phyloP scores from a whole-genome alignment of 2,329 filamentous ascomycete genomes.

The Plectosphaerella cucumerina region DNA sequence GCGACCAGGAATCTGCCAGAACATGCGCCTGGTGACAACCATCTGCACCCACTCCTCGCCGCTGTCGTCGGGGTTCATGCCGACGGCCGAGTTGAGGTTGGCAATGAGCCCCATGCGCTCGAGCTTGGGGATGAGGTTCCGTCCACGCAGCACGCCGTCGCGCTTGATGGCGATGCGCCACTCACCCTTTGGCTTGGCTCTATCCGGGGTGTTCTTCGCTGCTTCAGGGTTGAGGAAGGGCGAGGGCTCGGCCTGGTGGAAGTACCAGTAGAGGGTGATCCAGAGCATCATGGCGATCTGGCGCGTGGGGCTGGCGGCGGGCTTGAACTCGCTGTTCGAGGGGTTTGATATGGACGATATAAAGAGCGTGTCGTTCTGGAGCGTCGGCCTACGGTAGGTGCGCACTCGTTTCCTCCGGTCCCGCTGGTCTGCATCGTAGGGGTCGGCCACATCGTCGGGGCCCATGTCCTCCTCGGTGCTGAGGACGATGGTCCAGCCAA shows the following conservation, averaged over 20 bases:
- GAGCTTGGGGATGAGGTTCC: conserved; percentile 81
- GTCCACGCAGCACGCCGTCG: conserved; percentile 83
- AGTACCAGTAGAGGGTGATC: conserved; percentile 95
- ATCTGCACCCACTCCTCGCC: conserved; percentile 69
- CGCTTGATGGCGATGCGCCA: conserved; percentile 82
- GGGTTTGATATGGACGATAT: conserved; percentile 90
- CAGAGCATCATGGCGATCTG: conserved; percentile 97
- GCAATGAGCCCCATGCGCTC: conserved; percentile 88
- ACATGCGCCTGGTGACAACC: conserved; percentile 76
- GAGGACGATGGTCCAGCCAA: conserved; percentile 87
- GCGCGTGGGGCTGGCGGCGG: conserved; percentile 73
- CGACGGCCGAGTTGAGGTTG: conserved; percentile 71
- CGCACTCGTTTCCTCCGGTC: conserved; percentile 41
- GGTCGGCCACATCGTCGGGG: conserved; percentile 16
- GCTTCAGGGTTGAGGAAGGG: conserved; percentile 58
- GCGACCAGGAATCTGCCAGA: conserved; percentile 88
- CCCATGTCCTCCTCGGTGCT: conserved; percentile 54
- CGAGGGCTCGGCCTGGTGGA: conserved; percentile 76
- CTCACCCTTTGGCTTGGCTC: conserved; percentile 73
- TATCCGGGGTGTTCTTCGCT: conserved; percentile 60
- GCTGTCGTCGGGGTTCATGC: conserved; percentile 56
- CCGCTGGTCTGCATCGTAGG: conserved; percentile 9
- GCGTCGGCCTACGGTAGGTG: conserved; percentile 69
- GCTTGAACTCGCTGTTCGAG: conserved; percentile 73
- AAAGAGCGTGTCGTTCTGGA: conserved; percentile 77